Conservation (phyloP, 1,139 yeast species). For the Blastobotrys proliferans region DNA sequence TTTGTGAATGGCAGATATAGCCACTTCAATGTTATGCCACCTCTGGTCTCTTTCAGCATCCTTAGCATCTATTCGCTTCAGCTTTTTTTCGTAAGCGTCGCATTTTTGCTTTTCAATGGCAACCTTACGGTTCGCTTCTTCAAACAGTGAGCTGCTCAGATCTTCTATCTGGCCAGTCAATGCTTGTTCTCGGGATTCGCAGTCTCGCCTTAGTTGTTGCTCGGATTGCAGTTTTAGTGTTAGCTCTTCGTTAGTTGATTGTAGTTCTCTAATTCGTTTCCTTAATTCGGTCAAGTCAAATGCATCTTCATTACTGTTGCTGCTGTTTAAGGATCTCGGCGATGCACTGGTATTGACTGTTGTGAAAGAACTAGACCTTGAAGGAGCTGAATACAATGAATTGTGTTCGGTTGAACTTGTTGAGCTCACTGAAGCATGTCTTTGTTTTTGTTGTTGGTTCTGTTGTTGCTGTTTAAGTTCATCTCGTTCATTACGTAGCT, state of each 20-base stretch:
- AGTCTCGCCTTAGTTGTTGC: constrained; percentile 41
- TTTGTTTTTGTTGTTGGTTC: not conserved
- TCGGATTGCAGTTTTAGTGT: constrained; percentile 35
- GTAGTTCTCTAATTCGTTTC: constrained; percentile 18
- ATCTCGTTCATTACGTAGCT: constrained; percentile 5
- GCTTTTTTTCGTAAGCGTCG: constrained; percentile 10
- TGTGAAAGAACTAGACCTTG: constrained; percentile 6
- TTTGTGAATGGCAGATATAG: constrained; percentile 29
- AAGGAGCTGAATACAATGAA: constrained; percentile 8
- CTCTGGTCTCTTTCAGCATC: constrained; percentile 37
- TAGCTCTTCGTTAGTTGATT: constrained; percentile 21
- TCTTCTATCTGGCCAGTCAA: constrained; percentile 73
- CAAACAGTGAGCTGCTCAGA: constrained; percentile 66
- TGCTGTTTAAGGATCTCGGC: not conserved
- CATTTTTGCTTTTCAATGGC: constrained; percentile 9
- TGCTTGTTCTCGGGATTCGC: constrained; percentile 56
- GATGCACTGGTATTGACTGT: not conserved
- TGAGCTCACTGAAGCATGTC: constrained; percentile 7
- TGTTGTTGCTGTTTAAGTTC: not conserved
- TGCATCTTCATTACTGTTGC: constrained; percentile 12
- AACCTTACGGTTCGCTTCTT: constrained; percentile 79
- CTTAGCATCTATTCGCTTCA: constrained; percentile 14
- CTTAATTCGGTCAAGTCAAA: constrained; percentile 14
- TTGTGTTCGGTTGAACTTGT: constrained; percentile 1
- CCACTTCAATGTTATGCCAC: constrained; percentile 30